phyloP scores from a whole-genome alignment of 345 rosid species.

The Boechera stricta region DNA sequence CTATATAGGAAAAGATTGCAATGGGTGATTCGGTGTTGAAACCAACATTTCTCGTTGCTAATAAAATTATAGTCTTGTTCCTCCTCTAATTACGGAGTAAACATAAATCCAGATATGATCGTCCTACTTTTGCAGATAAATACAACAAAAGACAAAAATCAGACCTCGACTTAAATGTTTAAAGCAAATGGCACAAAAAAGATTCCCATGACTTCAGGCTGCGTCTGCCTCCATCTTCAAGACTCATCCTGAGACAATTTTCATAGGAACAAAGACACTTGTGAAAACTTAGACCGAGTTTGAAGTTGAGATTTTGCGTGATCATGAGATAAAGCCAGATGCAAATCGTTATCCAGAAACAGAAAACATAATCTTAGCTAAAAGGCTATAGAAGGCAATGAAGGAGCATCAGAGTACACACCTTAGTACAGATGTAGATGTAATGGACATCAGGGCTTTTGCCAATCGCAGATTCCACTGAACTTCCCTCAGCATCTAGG shows the following conservation, averaged over 20 bases:
- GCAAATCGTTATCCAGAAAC: conserved; percentile 20
- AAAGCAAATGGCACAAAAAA: conserved; percentile 5
- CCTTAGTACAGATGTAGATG: conserved; percentile 75
- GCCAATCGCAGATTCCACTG: conserved; percentile 67
- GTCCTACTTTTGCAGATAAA: conserved; percentile 17
- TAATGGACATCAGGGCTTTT: conserved; percentile 77
- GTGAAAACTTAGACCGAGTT: background rate
- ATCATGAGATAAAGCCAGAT: background rate
- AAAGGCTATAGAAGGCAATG: background rate
- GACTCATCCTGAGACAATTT: conserved; percentile 38
- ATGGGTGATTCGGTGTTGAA: too few relatives aligned
- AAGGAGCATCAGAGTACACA: conserved; percentile 21
- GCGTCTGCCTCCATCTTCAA: conserved; percentile 23
- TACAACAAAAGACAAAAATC: background rate
- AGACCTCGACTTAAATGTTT: conserved; percentile 1
- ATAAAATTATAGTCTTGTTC: background rate
- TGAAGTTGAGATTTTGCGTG: background rate
- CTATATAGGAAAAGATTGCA: background rate
- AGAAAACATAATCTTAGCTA: conserved; percentile 3
- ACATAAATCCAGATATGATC: conserved; percentile 19
- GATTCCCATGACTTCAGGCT: conserved; percentile 31
- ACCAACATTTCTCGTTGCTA: background rate
- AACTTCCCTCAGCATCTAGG: conserved; percentile 58
- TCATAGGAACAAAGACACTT: background rate
- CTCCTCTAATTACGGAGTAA: conserved; percentile 10